These are phyloP conservation scores for Aureobasidium sp. DNA, from an alignment of 2,329 filamentous ascomycete species.

Conservation along the genomic window DNA sequence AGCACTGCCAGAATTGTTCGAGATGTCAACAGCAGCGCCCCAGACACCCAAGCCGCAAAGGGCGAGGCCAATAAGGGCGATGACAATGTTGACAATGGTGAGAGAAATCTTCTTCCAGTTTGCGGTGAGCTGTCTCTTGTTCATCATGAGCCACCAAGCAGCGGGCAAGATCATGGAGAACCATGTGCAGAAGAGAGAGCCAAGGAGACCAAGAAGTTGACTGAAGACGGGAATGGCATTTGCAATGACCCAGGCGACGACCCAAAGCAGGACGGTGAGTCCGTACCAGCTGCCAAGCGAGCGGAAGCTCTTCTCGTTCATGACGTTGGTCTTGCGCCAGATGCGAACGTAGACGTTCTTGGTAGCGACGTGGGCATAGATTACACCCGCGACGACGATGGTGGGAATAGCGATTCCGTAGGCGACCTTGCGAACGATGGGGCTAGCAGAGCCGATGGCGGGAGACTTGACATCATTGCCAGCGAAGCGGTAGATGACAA, in stretches of 20 bases:
- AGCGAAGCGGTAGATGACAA: slow-evolving; percentile 60
- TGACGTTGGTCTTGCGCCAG: slow-evolving; percentile 42
- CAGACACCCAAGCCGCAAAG: slow-evolving; percentile 10
- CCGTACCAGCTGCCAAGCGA: slow-evolving; percentile 52
- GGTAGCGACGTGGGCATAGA: slow-evolving; percentile 59
- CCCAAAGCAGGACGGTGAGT: slow-evolving; percentile 51
- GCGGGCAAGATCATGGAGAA: slow-evolving; percentile 40
- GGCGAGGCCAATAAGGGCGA: slow-evolving; percentile 27
- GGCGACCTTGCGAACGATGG: slow-evolving; percentile 54
- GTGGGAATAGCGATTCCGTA: slow-evolving; percentile 64
- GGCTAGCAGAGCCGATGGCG: slow-evolving; percentile 55
- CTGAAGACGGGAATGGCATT: slow-evolving; percentile 64
- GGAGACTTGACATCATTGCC: slow-evolving; percentile 57
- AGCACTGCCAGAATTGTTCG: background rate
- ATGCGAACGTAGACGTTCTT: slow-evolving; percentile 60
- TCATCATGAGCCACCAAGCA: slow-evolving; percentile 19
- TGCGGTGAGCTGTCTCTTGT: slow-evolving; percentile 36
- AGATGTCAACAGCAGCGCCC: slow-evolving; percentile 6
- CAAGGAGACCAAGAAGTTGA: slow-evolving; percentile 57
- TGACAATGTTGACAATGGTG: slow-evolving; percentile 36
- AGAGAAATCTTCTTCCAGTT: slow-evolving; percentile 37
- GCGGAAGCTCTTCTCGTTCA: slow-evolving; percentile 29
- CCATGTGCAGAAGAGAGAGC: slow-evolving; percentile 58
- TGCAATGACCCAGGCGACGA: slow-evolving; percentile 60
- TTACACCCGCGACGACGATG: slow-evolving; percentile 64